Evolutionary conservation across 345 rosid species (phyloP), one percentile per base, ranked within the genome.

Genomic region (Eucalyptus camaldulensis): DNA sequence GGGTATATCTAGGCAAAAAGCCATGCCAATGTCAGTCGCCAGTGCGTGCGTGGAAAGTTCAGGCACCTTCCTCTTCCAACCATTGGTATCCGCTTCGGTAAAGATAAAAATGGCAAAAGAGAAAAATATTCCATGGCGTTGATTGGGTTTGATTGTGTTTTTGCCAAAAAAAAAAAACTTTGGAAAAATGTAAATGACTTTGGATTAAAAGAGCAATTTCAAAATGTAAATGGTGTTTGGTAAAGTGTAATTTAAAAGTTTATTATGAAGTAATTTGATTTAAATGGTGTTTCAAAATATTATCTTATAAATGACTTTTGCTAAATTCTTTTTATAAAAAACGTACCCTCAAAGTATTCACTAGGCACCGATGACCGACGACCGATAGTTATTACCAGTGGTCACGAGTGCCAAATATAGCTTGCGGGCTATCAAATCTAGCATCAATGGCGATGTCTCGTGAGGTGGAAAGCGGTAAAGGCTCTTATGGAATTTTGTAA

Each of bases 301-400:
- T 69, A 31, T 12, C 10, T 69, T 31, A 9, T 8, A 31, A 69
- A 67, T 6, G 80, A 67, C 19, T 31, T 67, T 31, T 24, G 58
- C 58, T 53, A 53, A 53, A 21, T 53, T 53, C 5, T 53, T 19
- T 53, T 21, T 53, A 53, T 53, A 21, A 53, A 53, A 17, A 53
- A 21, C 2, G 0, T 4, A 21, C 10, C 10, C 10, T 53, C 58
- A 53, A 53, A 53, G 58, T 53, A 53, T 53, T 21, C 5, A 53
- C 10, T 53, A 53, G 25, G 4, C 58, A 21, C 2, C 25, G 1
- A 53, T 0, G 25, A 17, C 56, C 24, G 0, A 53, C 4, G 9
- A 19, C 10, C 0, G 5, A 53, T 4, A 53, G 5, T 53, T 53
- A 53, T 21, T 19, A 4, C 8, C 0, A 3, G 5, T 53, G 58